Conservation (phyloP, 2,329 filamentous ascomycete species). For the Paradendryphiella salina region DNA sequence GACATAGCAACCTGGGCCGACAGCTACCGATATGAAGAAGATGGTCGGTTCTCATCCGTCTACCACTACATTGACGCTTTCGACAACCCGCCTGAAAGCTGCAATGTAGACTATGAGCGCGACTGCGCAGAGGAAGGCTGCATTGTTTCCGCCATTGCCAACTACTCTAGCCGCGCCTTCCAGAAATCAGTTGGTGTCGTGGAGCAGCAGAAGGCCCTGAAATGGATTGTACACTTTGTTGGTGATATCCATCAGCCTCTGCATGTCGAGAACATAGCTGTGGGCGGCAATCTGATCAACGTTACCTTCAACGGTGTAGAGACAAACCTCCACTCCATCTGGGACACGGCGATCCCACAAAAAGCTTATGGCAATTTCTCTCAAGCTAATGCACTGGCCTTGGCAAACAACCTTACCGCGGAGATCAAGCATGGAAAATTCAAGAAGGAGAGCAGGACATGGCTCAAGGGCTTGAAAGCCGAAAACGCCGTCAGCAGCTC, state of each 20-base stretch:
- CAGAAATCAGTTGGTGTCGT: slow-evolving; percentile 31
- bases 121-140: slow-evolving; percentile 58
- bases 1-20: slow-evolving; percentile 59
- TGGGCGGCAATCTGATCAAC: slow-evolving; percentile 52
- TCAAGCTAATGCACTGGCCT: slow-evolving; percentile 44
- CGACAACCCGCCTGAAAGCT: slow-evolving; percentile 52
- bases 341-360: slow-evolving; percentile 53
- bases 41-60: slow-evolving; percentile 52
- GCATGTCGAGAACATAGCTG: slow-evolving; percentile 55
- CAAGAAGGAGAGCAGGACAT: slow-evolving; percentile 34
- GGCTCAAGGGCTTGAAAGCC: slow-evolving; percentile 46
- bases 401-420: slow-evolving; percentile 45
- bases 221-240: slow-evolving; percentile 60
- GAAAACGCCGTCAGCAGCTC: slow-evolving; percentile 43
- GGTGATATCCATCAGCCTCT: slow-evolving; percentile 77
- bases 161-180: slow-evolving; percentile 50
- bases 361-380: slow-evolving; percentile 48
- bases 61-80: slow-evolving; percentile 59
- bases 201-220: slow-evolving; percentile 51
- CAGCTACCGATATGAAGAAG: slow-evolving; percentile 54
- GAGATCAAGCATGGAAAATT: slow-evolving; percentile 49
- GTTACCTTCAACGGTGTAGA: slow-evolving; percentile 49
- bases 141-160: slow-evolving; percentile 58
- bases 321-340: slow-evolving; percentile 52
- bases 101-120: slow-evolving; percentile 55